These are phyloP conservation scores for Zanthoxylum bungeanum DNA, from an alignment of 345 rosid genomes.

Conservation along the genomic window DNA sequence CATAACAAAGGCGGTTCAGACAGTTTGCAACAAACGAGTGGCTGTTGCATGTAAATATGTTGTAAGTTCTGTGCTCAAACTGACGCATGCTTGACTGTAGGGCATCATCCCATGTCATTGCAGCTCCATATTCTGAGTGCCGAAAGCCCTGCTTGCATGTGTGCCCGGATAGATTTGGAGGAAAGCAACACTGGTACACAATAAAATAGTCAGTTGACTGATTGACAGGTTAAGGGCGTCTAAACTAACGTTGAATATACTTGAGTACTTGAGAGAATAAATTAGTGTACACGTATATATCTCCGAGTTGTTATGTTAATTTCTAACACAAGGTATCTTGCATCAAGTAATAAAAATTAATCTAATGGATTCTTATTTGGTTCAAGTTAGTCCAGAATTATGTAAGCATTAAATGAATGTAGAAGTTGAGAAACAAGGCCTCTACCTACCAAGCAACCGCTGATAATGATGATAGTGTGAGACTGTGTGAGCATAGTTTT, in stretches of 20 bases:
- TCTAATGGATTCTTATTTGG: neutral
- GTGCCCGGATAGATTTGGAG: constrained; percentile 68
- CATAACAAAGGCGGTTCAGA: constrained; percentile 69
- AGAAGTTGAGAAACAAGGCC: neutral
- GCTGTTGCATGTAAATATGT: constrained; percentile 90
- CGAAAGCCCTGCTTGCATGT: constrained; percentile 67
- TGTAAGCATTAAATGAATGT: too few species aligned
- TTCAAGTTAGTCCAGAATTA: neutral
- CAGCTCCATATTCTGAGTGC: constrained; percentile 69
- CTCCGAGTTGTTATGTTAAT: neutral
- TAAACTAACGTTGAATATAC: neutral
- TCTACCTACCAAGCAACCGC: neutral
- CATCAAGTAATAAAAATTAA: neutral
- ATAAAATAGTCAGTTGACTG: constrained; percentile 18
- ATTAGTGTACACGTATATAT: neutral
- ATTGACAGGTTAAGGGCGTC: neutral
- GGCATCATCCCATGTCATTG: constrained; percentile 86
- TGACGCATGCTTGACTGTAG: constrained; percentile 39
- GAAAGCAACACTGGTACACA: constrained; percentile 77
- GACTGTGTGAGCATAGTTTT: neutral
- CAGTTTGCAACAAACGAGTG: constrained; percentile 81
- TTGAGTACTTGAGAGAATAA: neutral
- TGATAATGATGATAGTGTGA: neutral
- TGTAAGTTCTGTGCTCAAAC: constrained; percentile 78
- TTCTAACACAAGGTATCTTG: neutral